Conservation (phyloP, 352 stramenopile genomes). For the Globisporangium heterothallicum region DNA sequence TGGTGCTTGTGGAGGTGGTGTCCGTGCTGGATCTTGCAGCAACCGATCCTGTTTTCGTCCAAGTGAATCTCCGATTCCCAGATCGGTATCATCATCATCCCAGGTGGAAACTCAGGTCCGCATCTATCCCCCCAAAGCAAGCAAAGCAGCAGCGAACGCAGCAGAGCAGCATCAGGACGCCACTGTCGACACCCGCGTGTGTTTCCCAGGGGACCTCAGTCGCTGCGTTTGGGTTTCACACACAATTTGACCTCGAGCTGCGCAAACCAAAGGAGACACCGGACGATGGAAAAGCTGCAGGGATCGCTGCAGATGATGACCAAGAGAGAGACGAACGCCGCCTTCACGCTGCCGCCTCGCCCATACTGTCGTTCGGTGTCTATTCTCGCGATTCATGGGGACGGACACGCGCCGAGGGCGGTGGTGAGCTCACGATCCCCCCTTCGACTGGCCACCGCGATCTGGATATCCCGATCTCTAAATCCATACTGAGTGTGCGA, state of each 20-base stretch:
- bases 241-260: conserved; percentile 13
- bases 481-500: conserved; percentile 22
- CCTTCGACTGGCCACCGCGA: conserved; percentile 24
- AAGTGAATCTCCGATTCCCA: conserved; percentile 8
- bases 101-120: not conserved
- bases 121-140: not conserved
- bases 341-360: conserved; percentile 2
- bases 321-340: not conserved
- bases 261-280: not conserved
- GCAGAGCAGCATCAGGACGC: not conserved
- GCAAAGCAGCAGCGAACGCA: not conserved
- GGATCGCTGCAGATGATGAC: not conserved
- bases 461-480: conserved; percentile 30
- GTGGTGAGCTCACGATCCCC: conserved; percentile 31
- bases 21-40: not conserved
- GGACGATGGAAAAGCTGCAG: not conserved
- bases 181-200: not conserved
- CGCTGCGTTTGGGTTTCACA: conserved; percentile 14
- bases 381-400: conserved; percentile 44
- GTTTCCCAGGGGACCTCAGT: not conserved
- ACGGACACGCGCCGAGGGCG: conserved; percentile 30
- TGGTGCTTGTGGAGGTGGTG: conserved; percentile 12
- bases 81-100: not conserved
- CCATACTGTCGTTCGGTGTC: conserved; percentile 28
- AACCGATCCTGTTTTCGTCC: conserved; percentile 3